phyloP scores from a whole-genome alignment of 192 early-diverging fungal genomes.

The Linderina pennispora region DNA sequence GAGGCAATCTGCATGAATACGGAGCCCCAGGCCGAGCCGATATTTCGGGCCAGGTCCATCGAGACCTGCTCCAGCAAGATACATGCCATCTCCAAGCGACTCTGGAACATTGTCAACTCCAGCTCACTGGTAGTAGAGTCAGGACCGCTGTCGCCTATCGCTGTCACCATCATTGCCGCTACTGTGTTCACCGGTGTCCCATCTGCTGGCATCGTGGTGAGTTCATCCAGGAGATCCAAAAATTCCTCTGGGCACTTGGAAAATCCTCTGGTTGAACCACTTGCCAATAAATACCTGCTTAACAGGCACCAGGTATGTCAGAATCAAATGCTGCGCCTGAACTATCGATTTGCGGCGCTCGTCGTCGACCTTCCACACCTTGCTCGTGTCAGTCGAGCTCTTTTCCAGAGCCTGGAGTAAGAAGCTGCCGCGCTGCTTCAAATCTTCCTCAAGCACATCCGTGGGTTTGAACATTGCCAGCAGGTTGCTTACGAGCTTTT shows the following conservation, averaged over 20 bases:
- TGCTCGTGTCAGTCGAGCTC: slow-evolving; percentile 8
- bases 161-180: too few species aligned
- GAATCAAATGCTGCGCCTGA: slow-evolving; percentile 23
- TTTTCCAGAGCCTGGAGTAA: slow-evolving; percentile 9
- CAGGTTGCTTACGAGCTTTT: slow-evolving; percentile 9
- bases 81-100: slow-evolving; percentile 22
- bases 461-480: slow-evolving; percentile 34
- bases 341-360: slow-evolving; percentile 15
- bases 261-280: slow-evolving; percentile 25
- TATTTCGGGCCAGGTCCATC: slow-evolving; percentile 19
- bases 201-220: slow-evolving; percentile 17
- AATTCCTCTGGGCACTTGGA: slow-evolving; percentile 7
- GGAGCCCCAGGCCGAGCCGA: slow-evolving; percentile 2
- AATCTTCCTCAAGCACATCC: slow-evolving; percentile 18
- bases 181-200: too few species aligned
- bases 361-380: slow-evolving; percentile 30
- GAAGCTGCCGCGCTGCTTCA: slow-evolving; percentile 25
- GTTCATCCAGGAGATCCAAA: slow-evolving; percentile 18
- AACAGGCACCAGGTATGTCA: slow-evolving; percentile 15
- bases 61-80: slow-evolving; percentile 34
- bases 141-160: too few species aligned
- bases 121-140: too few species aligned
- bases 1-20: slow-evolving; percentile 13
- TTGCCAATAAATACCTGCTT: slow-evolving; percentile 19
- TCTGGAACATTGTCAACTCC: slow-evolving; percentile 26